Base-by-base conservation (phyloP, 768 basidiomycete genomes). In the Trametes cubensis region DNA sequence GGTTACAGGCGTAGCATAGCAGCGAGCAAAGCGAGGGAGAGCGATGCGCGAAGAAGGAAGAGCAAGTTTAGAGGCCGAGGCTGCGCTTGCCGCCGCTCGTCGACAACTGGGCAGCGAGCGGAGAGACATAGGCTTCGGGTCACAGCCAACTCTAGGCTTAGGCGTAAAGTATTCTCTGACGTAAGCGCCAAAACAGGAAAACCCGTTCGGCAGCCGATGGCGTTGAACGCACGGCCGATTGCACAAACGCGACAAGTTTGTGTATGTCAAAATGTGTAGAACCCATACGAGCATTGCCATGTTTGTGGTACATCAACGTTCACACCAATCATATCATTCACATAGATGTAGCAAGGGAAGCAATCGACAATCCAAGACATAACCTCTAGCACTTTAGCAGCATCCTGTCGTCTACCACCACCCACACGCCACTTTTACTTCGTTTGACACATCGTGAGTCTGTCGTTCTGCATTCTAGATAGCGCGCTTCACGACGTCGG, bases 1-100 rank as follows among this genome's bases (percentile, higher is more conserved):
- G 38, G 58, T 39, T 10, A 64, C 71, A 28, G 69, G 75, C 14
- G 79, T 76, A n/a, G 78, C 77, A 65, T 77, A 75, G 25, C 44
- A 40, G 40, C 64, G 55, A 53, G 55, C 23, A 54, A 15, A 15
- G 20, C 23, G 26, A 44, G 41, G 8, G 15, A 47, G 10, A 42
- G 30, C 42, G 40, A 21, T 17, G 34, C 34, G 34, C 34, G 2
- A 6, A 1, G 57, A 17, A 47, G 53, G 50, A 15, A 40, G 10
- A 38, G 53, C 30, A 20, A 34, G 30, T 28, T 15, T 59, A 7
- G 46, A 50, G 34, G 58, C 58, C 47, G 53, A 55, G 47, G 48
- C 53, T 39, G 62, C 58, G 28, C 47, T 55, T 39, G 58, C 58
- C 53, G 52, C 53, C 44, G 58, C 61, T 63, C 55, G 26, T 58